Evolutionary conservation across 164 flowering plant genomes (phyloP), one percentile per base, ranked within the genome.

Genomic region (Magnolia sinica): DNA sequence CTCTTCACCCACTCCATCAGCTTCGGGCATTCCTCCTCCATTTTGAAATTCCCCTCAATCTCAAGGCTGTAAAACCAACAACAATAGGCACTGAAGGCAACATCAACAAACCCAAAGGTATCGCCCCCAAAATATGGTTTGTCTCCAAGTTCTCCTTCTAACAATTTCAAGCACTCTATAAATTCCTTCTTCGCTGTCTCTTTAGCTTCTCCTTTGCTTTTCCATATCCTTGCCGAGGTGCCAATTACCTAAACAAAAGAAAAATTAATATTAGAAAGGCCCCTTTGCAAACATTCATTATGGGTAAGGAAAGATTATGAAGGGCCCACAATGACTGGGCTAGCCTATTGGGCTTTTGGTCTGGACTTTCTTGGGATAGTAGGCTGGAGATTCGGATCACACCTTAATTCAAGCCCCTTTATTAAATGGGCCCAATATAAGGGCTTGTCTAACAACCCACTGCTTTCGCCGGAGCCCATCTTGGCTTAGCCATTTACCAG

Each of bases 61-160:
- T 79, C 77, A 45, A n/a, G 74, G 13, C 55, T 8, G 58, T 70
- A 50, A 64, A 79, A 74, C 71, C 77, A 70, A 24, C 19, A 37
- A 20, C 55, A 14, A 49, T 71, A 65, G 50, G 73, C 50, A 9
- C 75, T 31, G 7, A 79, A 31, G 0, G 50, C 68, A 16, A 79
- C 14, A 37, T 79, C 78, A 22, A 72, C 49, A 18, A 65, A 76
- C 23, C 81, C 81, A 8, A 79, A 66, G 18, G 0, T 3, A 2
- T 79, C 78, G 2, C 81, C 81, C 9, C 78, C 81, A 11, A 79
- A 76, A 61, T 50, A 79, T 76, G 73, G 19, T 75, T 75, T 2
- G 5, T 37, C 45, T 37, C 45, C 45, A 3, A 79, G 76, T 52
- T 71, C 78, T 3, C 72, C 81, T 72, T 75, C 78, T 59, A 76